These are phyloP conservation scores for Diaporthe longicolla DNA, from an alignment of 2,329 filamentous ascomycete species.

Conservation along the genomic window DNA sequence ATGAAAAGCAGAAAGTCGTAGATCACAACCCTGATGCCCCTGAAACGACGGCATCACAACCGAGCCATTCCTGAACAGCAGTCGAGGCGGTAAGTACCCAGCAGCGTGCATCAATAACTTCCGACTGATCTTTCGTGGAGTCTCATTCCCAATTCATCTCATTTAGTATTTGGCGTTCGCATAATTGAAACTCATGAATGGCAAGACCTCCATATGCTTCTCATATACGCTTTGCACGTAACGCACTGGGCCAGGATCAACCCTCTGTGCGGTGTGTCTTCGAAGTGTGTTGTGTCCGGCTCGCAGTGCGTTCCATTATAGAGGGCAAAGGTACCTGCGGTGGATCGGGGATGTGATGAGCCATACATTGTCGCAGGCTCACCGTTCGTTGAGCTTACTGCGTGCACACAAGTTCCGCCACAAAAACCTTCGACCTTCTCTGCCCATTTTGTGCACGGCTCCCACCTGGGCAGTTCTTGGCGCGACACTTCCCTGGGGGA, in stretches of 20 bases:
- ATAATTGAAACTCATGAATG: constrained; percentile 12
- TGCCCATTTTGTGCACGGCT: not conserved
- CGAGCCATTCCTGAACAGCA: not conserved
- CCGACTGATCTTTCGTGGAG: no score
- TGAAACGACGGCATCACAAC: not conserved
- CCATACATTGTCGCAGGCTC: constrained; percentile 1
- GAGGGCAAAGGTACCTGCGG: constrained; percentile 13
- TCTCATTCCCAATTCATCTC: not conserved
- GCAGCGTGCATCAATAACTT: no score
- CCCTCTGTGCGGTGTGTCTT: constrained; percentile 14
- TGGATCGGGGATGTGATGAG: not conserved
- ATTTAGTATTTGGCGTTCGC: not conserved
- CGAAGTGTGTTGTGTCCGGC: constrained; percentile 4
- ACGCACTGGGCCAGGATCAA: constrained; percentile 7
- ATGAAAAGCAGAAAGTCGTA: not conserved
- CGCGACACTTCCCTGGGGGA: not conserved
- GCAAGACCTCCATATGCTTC: constrained; percentile 9
- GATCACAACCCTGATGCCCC: not conserved
- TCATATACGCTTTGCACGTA: not conserved
- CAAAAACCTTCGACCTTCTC: constrained; percentile 19
- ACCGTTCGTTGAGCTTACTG: not conserved
- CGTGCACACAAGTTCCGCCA: constrained; percentile 2
- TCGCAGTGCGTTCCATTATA: constrained; percentile 15
- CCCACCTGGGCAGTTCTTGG: not conserved
- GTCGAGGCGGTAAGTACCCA: no score